Percentiles rank a stretch among this genome's conserved stretches.
These are phyloP conservation scores for Cicer pinnatifidum DNA, from an alignment of 306 rosid species.

Conservation along the genomic window DNA sequence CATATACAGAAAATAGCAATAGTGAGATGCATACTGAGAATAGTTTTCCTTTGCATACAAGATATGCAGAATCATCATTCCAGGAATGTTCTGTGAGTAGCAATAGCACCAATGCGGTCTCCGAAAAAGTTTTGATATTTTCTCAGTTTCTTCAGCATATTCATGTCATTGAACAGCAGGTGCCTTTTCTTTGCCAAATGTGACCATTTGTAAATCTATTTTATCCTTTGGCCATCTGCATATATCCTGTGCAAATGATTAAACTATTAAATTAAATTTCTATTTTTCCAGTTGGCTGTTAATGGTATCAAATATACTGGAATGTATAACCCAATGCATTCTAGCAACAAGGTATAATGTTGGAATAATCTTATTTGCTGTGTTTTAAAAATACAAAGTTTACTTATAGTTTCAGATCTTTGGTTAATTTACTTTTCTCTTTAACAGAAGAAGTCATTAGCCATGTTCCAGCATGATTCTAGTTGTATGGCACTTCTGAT, in stretches of 20 bases:
- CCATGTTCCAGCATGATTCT: constrained; percentile 79
- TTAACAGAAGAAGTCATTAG: constrained; percentile 83
- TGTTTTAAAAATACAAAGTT: constrained; percentile 29
- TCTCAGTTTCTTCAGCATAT: constrained; percentile 99
- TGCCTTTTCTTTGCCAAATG: constrained; percentile 34
- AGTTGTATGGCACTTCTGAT: constrained; percentile 87
- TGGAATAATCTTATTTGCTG: constrained; percentile 32
- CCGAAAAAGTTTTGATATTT: constrained; percentile 86
- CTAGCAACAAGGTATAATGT: constrained; percentile 72
- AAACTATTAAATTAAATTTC: constrained; percentile 40
- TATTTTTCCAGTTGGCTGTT: constrained; percentile 66
- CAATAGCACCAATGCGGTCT: constrained; percentile 40
- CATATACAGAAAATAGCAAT: constrained; percentile 39
- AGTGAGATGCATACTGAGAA: constrained; percentile 43
- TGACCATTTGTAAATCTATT: constrained; percentile 31
- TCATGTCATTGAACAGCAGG: constrained; percentile 98
- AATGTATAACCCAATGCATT: constrained; percentile 95
- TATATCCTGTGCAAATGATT: constrained; percentile 31
- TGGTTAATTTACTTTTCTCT: constrained; percentile 44
- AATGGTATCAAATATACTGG: constrained; percentile 86
- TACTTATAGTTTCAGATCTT: constrained; percentile 38
- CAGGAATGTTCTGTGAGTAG: constrained; percentile 44
- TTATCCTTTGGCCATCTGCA: constrained; percentile 3
- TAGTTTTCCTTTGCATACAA: constrained; percentile 45
- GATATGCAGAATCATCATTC: constrained; percentile 40